These are phyloP conservation scores for Globisporangium viniferum DNA, from an alignment of 352 stramenopile genomes.

Conservation along the genomic window DNA sequence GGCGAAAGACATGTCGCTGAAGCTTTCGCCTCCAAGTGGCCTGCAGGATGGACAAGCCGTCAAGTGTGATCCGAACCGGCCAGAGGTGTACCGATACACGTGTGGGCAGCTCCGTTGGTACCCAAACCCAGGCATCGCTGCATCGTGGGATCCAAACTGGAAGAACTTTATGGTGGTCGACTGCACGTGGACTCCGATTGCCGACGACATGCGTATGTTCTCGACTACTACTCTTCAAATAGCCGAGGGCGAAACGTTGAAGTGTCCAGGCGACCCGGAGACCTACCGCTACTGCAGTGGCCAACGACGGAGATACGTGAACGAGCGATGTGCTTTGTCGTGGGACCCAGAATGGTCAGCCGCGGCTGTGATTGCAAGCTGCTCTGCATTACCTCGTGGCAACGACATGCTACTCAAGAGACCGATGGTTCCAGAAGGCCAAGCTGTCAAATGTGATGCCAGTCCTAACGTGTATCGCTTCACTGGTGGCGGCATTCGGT, in stretches of 20 bases:
- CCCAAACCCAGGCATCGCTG: constrained; percentile 15
- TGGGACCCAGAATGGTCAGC: constrained; percentile 21
- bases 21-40: background rate
- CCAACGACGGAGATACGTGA: constrained; percentile 15
- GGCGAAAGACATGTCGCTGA: constrained; percentile 4
- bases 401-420: constrained; percentile 19
- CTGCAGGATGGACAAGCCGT: constrained; percentile 11
- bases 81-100: constrained; percentile 17
- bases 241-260: constrained; percentile 7
- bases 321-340: constrained; percentile 13
- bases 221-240: constrained; percentile 8
- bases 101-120: constrained; percentile 18
- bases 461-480: constrained; percentile 9
- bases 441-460: constrained; percentile 17
- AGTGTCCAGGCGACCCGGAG: background rate
- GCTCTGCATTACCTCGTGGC: constrained; percentile 5
- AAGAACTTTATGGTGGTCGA: constrained; percentile 10
- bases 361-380: constrained; percentile 8
- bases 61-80: constrained; percentile 17
- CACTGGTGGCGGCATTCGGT: background rate
- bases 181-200: constrained; percentile 21
- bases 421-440: constrained; percentile 14
- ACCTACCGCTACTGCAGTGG: constrained; percentile 12
- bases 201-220: constrained; percentile 15
- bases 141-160: constrained; percentile 27